Conservation (phyloP, 441 rosid genomes). For the Omphalea diandra region DNA sequence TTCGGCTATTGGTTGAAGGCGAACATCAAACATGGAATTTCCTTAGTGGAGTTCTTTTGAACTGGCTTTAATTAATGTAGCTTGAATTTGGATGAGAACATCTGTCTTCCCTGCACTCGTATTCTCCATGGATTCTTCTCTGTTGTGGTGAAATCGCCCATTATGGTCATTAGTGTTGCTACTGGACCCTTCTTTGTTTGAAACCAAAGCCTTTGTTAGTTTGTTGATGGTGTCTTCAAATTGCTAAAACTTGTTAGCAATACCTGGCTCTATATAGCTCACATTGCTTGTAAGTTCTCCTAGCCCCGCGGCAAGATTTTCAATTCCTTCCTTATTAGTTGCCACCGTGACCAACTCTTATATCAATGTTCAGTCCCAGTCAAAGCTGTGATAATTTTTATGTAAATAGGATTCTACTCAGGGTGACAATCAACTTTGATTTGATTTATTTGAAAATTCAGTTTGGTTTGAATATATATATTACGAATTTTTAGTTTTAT, state of each 20-base stretch:
- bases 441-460: too few relatives aligned
- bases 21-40: too few relatives aligned
- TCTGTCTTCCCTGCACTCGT: background rate
- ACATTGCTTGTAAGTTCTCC: background rate
- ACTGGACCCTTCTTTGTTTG: background rate
- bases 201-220: background rate
- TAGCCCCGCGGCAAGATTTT: background rate
- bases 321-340: background rate
- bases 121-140: background rate
- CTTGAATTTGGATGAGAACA: too few relatives aligned
- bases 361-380: too few relatives aligned
- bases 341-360: background rate
- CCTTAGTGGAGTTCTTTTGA: too few relatives aligned
- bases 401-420: too few relatives aligned
- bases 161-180: background rate
- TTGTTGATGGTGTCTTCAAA: background rate
- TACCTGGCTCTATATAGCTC: background rate
- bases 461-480: too few relatives aligned
- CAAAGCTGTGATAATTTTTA: too few relatives aligned
- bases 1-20: too few relatives aligned
- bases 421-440: too few relatives aligned
- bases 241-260: background rate
- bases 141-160: background rate
- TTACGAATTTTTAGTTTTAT: too few relatives aligned
- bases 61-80: too few relatives aligned